Base-by-base conservation (phyloP, 2,329 filamentous ascomycete genomes). In the Ophidiomyces ophidiicola region DNA sequence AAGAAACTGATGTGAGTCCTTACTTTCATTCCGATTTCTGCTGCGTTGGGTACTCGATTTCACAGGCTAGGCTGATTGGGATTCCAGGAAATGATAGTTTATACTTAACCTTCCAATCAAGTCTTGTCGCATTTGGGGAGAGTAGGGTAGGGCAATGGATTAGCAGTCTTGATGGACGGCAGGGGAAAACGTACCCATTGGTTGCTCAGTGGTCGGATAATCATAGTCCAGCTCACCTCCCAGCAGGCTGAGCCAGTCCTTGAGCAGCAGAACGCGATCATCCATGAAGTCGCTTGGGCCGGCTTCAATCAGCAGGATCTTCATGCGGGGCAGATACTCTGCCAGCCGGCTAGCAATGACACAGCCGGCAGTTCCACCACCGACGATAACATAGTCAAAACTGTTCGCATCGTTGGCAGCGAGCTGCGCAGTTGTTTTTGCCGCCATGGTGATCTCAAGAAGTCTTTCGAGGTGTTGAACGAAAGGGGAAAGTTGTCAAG, bases 141-240 rank as follows among this genome's bases (percentile, higher is more conserved):
- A 34, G 11, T 24, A 11, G 33, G 24, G 12, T 23, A 36, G 30
- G 19, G 17, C 37, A 21, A n/a, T 24, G 17, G 24, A 26, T 37
- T 24, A 37, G 25, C 26, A 34, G 34, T 30, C 34, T 29, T 18
- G 36, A 17, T 26, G 18, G 20, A 38, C 19, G 26, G 19, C 18
- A 15, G 34, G 29, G 5, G 31, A 32, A 34, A 24, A 60, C 60
- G 53, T 64, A 72, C 71, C 72, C 66, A 76, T 90, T 47, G 85
- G 85, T 67, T 94, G 86, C 64, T 92, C 84, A 33, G 78, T 84
- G 23, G 85, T 93, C 53, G 75, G 75, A 63, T 93, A 93, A 63
- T 93, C 85, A 62, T 88, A 93, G 65, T 94, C 86, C 45, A 93
- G 73, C 55, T 93, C 78, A 54, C 84, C 83, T 47, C 86, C 86